Evolutionary conservation across 1,139 yeast species (phyloP).

Genomic region (Zygoascus sp.): DNA sequence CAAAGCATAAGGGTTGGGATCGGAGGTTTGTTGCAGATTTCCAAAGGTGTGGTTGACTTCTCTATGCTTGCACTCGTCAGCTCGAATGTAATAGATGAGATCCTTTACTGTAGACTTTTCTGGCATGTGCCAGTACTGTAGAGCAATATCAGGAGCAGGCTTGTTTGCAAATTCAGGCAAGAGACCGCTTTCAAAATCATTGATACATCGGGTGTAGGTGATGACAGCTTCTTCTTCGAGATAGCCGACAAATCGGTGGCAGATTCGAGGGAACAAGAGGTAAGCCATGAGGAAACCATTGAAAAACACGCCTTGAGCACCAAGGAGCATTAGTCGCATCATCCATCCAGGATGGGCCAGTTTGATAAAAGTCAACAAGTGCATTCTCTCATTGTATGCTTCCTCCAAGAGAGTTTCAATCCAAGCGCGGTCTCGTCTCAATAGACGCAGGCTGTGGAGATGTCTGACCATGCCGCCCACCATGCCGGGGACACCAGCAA

Average conservation of each 20-base stretch:
- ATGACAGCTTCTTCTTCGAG: constrained; percentile 75
- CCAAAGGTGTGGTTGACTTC: constrained; percentile 77
- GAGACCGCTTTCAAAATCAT: constrained; percentile 49
- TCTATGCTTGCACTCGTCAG: constrained; percentile 71
- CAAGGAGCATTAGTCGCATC: constrained; percentile 51
- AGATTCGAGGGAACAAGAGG: constrained; percentile 55
- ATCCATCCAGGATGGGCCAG: constrained; percentile 61
- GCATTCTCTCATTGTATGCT: constrained; percentile 79
- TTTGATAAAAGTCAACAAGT: constrained; percentile 62
- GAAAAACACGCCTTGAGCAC: constrained; percentile 70
- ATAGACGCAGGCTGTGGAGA: constrained; percentile 37
- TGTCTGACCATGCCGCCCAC: constrained; percentile 48
- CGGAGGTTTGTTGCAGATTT: constrained; percentile 48
- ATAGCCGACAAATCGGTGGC: constrained; percentile 76
- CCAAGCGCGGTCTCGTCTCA: constrained; percentile 68
- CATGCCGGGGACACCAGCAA: constrained; percentile 79
- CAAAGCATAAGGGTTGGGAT: constrained; percentile 67
- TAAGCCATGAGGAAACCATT: constrained; percentile 61
- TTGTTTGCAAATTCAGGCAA: constrained; percentile 46
- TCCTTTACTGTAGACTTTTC: constrained; percentile 54
- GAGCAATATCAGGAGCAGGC: constrained; percentile 47
- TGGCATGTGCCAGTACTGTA: constrained; percentile 57
- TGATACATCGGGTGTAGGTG: constrained; percentile 61
- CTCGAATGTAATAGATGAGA: constrained; percentile 52
- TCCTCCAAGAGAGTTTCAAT: constrained; percentile 70